Evolutionary conservation across 352 stramenopile species (phyloP).

Genomic region (Phytophthora fragariaefolia): DNA sequence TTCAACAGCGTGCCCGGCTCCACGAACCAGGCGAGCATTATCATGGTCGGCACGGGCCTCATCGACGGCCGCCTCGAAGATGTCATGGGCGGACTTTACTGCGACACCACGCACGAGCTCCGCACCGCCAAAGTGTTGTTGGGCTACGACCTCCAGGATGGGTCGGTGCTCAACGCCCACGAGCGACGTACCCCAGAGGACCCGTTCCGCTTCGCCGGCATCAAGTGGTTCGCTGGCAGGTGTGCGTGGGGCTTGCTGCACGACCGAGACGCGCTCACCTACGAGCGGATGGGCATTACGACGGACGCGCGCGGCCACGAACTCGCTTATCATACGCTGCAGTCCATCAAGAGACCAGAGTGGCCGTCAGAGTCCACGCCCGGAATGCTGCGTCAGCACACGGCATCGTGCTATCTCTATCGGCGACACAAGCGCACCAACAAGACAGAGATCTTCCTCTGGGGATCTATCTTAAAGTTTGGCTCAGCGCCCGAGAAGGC

Average conservation of each 20-base stretch:
- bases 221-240: constrained; percentile 51
- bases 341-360: constrained; percentile 52
- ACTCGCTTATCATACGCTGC: constrained; percentile 51
- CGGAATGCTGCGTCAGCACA: constrained; percentile 43
- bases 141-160: constrained; percentile 44
- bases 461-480: constrained; percentile 45
- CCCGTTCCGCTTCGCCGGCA: constrained; percentile 54
- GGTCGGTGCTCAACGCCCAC: constrained; percentile 38
- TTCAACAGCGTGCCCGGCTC: constrained; percentile 42
- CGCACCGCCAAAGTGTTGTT: constrained; percentile 44
- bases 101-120: constrained; percentile 49
- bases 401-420: constrained; percentile 51
- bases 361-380: constrained; percentile 46
- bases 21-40: constrained; percentile 32
- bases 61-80: constrained; percentile 40
- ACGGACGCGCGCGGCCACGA: constrained; percentile 40
- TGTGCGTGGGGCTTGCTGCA: constrained; percentile 39
- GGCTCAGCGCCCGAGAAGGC: constrained; percentile 36
- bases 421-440: constrained; percentile 25
- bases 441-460: constrained; percentile 49
- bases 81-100: constrained; percentile 57
- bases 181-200: constrained; percentile 37
- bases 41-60: constrained; percentile 41
- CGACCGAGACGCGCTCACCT: constrained; percentile 49
- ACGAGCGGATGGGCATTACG: constrained; percentile 49